phyloP scores from a whole-genome alignment of 257 asterid species.

The Plantago ovata region DNA sequence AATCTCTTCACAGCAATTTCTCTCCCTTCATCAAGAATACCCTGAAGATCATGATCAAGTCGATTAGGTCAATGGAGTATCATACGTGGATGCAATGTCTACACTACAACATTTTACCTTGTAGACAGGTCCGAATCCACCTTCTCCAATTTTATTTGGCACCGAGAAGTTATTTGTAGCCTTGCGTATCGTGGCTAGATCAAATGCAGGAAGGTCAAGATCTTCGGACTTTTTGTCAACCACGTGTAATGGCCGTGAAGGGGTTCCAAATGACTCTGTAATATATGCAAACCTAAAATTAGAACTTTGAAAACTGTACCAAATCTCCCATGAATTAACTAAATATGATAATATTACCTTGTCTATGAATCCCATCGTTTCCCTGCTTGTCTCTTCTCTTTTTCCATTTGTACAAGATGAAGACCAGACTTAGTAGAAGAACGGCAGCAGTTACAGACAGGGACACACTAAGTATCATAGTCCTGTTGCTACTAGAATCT shows the following conservation, averaged over 20 bases:
- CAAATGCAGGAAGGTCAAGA: constrained; percentile 17
- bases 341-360: too few relatives aligned
- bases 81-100: too few relatives aligned
- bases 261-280: constrained; percentile 7
- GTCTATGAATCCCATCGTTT: not conserved
- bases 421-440: constrained; percentile 13
- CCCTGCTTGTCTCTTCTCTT: constrained; percentile 7
- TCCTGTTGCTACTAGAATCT: constrained; percentile 12
- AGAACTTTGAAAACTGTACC: too few relatives aligned
- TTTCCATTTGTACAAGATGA: constrained; percentile 12
- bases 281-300: not conserved
- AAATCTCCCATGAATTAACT: too few relatives aligned
- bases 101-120: constrained; percentile 11
- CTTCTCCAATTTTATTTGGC: constrained; percentile 21
- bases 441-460: constrained; percentile 8
- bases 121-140: constrained; percentile 31
- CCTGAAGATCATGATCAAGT: constrained; percentile 12
- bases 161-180: constrained; percentile 23
- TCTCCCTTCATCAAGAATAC: constrained; percentile 16
- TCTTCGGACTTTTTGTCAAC: constrained; percentile 10
- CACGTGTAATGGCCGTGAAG: not conserved
- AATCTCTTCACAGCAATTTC: constrained; percentile 31
- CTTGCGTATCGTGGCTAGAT: constrained; percentile 14
- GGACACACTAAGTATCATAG: constrained; percentile 11
- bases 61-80: too few relatives aligned